phyloP scores from a whole-genome alignment of 805 yeast species.

The Pichia sporocuriosa region DNA sequence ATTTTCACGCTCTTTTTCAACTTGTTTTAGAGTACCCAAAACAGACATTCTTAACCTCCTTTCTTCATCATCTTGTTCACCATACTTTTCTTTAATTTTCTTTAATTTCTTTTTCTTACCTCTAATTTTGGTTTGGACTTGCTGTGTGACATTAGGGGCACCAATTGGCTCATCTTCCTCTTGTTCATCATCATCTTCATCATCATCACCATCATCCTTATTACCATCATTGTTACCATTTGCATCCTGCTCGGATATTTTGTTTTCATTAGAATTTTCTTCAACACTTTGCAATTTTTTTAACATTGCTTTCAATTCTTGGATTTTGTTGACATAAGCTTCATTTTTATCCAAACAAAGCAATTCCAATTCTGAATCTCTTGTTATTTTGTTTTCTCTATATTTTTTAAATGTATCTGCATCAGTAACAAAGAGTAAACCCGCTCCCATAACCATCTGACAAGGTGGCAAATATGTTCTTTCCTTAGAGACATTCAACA shows the following conservation, averaged over 20 bases:
- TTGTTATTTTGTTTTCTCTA: slow-evolving; percentile 20
- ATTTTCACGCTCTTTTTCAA: slow-evolving; percentile 19
- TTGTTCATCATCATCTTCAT: background rate
- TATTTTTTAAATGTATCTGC: slow-evolving; percentile 39
- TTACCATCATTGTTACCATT: slow-evolving; percentile 13
- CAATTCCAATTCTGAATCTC: slow-evolving; percentile 27
- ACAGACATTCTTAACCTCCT: slow-evolving; percentile 67
- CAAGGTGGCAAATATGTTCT: slow-evolving; percentile 64
- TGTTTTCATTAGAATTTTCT: slow-evolving; percentile 7
- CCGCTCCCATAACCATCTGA: slow-evolving; percentile 88
- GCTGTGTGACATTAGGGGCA: slow-evolving; percentile 16
- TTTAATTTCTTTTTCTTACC: slow-evolving; percentile 83
- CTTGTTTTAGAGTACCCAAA: slow-evolving; percentile 73
- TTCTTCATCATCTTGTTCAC: slow-evolving; percentile 90
- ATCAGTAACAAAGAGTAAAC: slow-evolving; percentile 66
- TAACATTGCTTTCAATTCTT: slow-evolving; percentile 28
- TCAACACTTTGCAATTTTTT: slow-evolving; percentile 21
- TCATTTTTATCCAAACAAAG: slow-evolving; percentile 25
- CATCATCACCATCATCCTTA: slow-evolving; percentile 3
- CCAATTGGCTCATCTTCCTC: no score
- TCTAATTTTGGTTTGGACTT: slow-evolving; percentile 44
- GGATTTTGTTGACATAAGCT: slow-evolving; percentile 19
- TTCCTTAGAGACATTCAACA: slow-evolving; percentile 46
- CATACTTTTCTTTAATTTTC: slow-evolving; percentile 77
- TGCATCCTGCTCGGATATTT: slow-evolving; percentile 10